phyloP scores from a whole-genome alignment of 495 filamentous ascomycete species.

The Aspergillus heteromorphus region DNA sequence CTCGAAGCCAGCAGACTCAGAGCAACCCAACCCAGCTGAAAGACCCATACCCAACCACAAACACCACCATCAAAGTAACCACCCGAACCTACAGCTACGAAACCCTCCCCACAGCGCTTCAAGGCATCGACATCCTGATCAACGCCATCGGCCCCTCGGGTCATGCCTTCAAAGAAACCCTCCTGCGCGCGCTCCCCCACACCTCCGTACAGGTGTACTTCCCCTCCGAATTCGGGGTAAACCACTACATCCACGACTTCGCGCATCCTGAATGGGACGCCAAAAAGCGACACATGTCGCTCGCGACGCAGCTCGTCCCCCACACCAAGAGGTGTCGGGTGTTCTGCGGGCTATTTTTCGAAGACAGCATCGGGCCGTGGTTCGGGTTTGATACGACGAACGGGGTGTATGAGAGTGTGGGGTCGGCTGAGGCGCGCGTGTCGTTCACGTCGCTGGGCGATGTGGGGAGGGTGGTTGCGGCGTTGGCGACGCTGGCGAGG shows the following conservation, averaged over 20 bases:
- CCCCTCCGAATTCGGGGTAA: slow-evolving; percentile 27
- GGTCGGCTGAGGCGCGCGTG: slow-evolving; percentile 6
- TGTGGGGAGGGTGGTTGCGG: slow-evolving; percentile 17
- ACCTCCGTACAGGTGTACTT: slow-evolving; percentile 19
- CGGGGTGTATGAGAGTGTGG: slow-evolving; percentile 19
- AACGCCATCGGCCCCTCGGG: slow-evolving; percentile 20
- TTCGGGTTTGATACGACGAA: slow-evolving; percentile 24
- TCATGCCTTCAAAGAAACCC: slow-evolving; percentile 20
- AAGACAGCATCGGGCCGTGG: slow-evolving; percentile 26
- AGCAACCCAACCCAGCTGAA: too few relatives aligned
- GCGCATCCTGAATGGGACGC: slow-evolving; percentile 21
- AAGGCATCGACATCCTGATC: slow-evolving; percentile 20
- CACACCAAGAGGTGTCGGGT: slow-evolving; percentile 21
- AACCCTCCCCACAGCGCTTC: slow-evolving; percentile 14
- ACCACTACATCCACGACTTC: slow-evolving; percentile 26
- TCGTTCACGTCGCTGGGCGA: slow-evolving; percentile 22
- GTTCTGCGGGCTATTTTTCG: slow-evolving; percentile 23
- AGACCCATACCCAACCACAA: too few relatives aligned
- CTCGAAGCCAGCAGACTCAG: not conserved
- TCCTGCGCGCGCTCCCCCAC: slow-evolving; percentile 13
- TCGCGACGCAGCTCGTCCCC: slow-evolving; percentile 7
- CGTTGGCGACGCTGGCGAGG: slow-evolving; percentile 8
- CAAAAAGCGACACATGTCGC: slow-evolving; percentile 21
- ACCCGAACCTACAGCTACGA: slow-evolving; percentile 17
- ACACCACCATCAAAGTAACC: slow-evolving; percentile 2